Base-by-base conservation (phyloP, 2,329 filamentous ascomycete genomes). In the Venturia asperata region DNA sequence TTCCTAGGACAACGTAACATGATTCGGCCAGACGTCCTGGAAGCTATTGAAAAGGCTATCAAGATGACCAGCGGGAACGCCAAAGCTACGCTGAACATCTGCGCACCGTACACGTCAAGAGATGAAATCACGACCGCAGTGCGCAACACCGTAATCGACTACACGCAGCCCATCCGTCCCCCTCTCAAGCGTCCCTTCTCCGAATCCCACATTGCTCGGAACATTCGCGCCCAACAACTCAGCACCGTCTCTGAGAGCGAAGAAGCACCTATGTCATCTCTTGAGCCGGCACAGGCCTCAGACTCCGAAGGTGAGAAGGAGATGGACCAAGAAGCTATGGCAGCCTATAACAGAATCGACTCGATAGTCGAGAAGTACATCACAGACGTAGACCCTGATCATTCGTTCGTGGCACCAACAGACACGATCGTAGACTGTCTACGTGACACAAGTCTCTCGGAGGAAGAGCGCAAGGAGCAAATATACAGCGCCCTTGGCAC, bases 81-180 rank as follows among this genome's bases (percentile, higher is more conserved):
- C 68, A 83, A 81, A 67, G 85, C 86, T 52, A 82, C 89, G 39
- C 80, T 99, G 63, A 99, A 99, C 74, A 92, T 99, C 68, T 99
- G 94, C 80, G 97, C 97, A 72, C 94, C 94, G 0, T 99, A 99
- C 73, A 97, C 94, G 0, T 96, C 92, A 5, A 85, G 94, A 68
- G 92, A 96, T 72, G 94, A 99, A 74, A 97, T 99, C 69, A 95
- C 93, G 0, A 87, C 89, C 3, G 91, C 93, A 6, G 90, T 99
- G 69, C 88, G 90, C 68, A 86, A 87, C 52, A 97, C 93, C 0
- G 92, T 99, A 10, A 82, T 89, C 66, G 90, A 96, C 67, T 97
- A 91, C 76, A 90, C 89, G 67, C 87, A 84, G 63, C 89, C 91
- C 5, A 81, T 89, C 21, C 81, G 82, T 17, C 82, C 84, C 6